Conservation (phyloP, 371 early-diverging fungal species). For the Homolaphlyctis polyrhiza region DNA sequence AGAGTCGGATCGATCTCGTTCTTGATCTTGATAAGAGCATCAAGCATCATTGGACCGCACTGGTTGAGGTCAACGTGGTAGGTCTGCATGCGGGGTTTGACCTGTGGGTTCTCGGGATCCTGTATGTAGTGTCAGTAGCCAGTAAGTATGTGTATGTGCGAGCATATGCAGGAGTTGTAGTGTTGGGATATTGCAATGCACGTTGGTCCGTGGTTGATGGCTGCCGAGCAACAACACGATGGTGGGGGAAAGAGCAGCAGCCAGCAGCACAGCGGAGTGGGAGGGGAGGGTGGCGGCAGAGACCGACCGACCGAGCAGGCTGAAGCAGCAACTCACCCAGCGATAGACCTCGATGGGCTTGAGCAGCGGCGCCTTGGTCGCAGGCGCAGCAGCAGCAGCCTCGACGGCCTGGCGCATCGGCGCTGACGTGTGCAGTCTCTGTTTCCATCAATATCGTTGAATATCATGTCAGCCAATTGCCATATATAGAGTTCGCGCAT, state of each 20-base stretch:
- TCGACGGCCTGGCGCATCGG: neutral
- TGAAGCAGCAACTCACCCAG: conserved; percentile 60
- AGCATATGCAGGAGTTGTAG: too few species aligned
- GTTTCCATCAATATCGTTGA: too few species aligned
- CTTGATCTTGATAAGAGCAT: conserved; percentile 93
- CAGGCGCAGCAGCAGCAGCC: neutral
- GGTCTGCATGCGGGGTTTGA: conserved; percentile 81
- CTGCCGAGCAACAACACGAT: neutral
- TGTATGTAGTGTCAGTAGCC: too few species aligned
- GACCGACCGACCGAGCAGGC: neutral
- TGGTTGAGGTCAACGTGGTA: conserved; percentile 84
- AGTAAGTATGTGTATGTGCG: too few species aligned
- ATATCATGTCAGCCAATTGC: too few species aligned
- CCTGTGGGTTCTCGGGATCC: conserved; percentile 86
- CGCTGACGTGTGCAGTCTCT: neutral
- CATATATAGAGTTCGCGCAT: too few species aligned
- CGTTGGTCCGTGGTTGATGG: too few species aligned
- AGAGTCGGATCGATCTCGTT: conserved; percentile 91
- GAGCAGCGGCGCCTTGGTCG: neutral
- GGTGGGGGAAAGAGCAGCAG: neutral
- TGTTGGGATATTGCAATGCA: too few species aligned
- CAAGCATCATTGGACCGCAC: conserved; percentile 94
- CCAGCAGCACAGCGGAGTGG: too few species aligned
- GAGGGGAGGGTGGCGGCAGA: neutral
- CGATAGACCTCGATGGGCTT: conserved; percentile 83